phyloP scores from a whole-genome alignment of 768 basidiomycete species.

The Tephrocybe sp. region DNA sequence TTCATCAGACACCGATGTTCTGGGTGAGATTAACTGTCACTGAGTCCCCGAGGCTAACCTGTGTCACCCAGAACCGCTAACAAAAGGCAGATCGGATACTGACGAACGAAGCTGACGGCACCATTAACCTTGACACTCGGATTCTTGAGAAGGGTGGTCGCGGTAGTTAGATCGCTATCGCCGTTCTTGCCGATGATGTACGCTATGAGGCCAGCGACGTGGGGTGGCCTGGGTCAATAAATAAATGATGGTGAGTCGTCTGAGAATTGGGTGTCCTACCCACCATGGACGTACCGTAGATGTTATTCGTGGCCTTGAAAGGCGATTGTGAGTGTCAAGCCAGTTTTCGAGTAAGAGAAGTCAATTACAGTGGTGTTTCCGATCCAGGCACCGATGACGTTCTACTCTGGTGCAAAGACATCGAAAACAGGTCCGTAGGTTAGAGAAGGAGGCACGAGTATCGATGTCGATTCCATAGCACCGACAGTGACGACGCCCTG shows the following conservation, averaged over 20 bases:
- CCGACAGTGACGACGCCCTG: not conserved
- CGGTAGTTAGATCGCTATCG: not conserved
- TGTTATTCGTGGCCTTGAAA: not conserved
- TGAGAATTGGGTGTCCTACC: not conserved
- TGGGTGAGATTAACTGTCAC: conserved; percentile 1
- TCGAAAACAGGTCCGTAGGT: not conserved
- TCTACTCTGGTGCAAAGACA: not conserved
- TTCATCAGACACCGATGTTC: not conserved
- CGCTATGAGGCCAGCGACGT: conserved; percentile 5
- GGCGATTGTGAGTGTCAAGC: not conserved
- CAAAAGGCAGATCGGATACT: not conserved
- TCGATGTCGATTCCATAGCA: not conserved
- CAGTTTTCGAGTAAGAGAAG: not conserved
- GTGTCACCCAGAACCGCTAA: not conserved
- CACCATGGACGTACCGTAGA: not conserved
- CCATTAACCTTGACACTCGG: not conserved
- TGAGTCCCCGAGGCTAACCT: not conserved
- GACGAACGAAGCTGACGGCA: not conserved
- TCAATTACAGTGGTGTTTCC: not conserved
- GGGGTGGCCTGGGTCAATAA: not conserved
- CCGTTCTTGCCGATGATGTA: conserved; percentile 2
- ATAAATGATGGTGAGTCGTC: not conserved
- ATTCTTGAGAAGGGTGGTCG: not conserved
- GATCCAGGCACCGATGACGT: not conserved
- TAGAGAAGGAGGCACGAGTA: not conserved